phyloP scores from a whole-genome alignment of 495 filamentous ascomycete species.

The Neurospora sp. region DNA sequence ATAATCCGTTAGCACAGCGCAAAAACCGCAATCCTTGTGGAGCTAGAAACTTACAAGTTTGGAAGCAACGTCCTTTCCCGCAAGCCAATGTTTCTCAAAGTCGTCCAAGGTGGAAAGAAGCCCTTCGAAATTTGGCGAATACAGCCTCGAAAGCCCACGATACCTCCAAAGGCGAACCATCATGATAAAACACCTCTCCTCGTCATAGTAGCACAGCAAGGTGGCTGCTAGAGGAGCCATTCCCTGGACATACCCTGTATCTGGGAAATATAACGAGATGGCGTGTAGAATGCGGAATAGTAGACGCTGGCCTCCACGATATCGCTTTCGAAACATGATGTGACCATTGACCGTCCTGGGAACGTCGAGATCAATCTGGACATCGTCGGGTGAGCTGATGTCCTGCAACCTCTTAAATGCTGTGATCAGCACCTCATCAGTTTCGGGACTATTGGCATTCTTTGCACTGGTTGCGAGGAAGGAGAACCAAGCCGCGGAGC shows the following conservation, averaged over 20 bases:
- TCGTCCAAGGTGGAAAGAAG: conserved; percentile 82
- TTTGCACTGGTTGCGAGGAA: conserved; percentile 83
- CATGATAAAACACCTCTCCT: conserved; percentile 92
- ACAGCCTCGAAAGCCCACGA: conserved; percentile 76
- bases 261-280: conserved; percentile 80
- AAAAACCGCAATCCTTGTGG: background rate
- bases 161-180: conserved; percentile 83
- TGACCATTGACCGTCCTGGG: conserved; percentile 91
- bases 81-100: conserved; percentile 81
- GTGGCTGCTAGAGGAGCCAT: conserved; percentile 95
- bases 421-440: conserved; percentile 62
- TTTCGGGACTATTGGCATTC: conserved; percentile 44
- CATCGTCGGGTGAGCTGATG: conserved; percentile 73
- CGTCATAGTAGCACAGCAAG: conserved; percentile 91
- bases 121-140: conserved; percentile 72
- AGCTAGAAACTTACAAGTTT: conserved; percentile 59
- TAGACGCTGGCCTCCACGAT: conserved; percentile 82
- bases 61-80: conserved; percentile 57
- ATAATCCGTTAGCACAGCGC: conserved; percentile 1
- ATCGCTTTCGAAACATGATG: conserved; percentile 93
- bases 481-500: conserved; percentile 85
- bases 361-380: conserved; percentile 96
- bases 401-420: conserved; percentile 61
- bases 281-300: conserved; percentile 89
- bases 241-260: conserved; percentile 92